Percentiles rank a stretch among this genome's conserved stretches.
Conservation (phyloP, 2,329 filamentous ascomycete genomes). For the Fusarium graminum region DNA sequence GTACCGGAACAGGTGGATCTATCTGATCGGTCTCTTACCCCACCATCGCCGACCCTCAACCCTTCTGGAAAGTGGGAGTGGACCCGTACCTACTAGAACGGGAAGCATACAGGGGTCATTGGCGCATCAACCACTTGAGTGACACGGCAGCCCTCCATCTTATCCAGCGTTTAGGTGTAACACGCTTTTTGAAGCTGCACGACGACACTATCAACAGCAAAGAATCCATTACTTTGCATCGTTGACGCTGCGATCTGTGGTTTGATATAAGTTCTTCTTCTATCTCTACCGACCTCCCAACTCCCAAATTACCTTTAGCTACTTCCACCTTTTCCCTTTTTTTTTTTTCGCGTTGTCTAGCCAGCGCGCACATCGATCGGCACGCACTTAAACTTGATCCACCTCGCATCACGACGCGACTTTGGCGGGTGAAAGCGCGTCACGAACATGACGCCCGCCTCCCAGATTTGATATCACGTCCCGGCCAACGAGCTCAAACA, state of each 20-base stretch:
- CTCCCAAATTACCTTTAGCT: neutral
- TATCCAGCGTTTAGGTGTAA: constrained; percentile 18
- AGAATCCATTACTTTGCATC: constrained; percentile 7
- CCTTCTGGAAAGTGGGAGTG: constrained; percentile 18
- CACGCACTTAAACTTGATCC: constrained; percentile 45
- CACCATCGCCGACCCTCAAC: constrained; percentile 1
- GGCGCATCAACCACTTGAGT: constrained; percentile 39
- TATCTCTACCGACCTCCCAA: neutral
- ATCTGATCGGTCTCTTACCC: neutral
- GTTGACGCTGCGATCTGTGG: constrained; percentile 5
- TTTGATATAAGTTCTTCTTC: constrained; percentile 11
- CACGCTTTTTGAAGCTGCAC: constrained; percentile 27
- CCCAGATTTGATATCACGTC: constrained; percentile 51
- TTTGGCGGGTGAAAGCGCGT: constrained; percentile 51
- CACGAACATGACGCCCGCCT: constrained; percentile 58
- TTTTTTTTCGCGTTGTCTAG: constrained; percentile 30
- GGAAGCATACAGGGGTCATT: constrained; percentile 25
- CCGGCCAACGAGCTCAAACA: constrained; percentile 42
- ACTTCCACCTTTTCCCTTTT: constrained; percentile 4
- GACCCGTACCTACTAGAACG: constrained; percentile 36
- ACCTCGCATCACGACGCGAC: constrained; percentile 52
- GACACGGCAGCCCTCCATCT: constrained; percentile 42
- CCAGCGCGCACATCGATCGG: constrained; percentile 35
- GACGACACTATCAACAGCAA: constrained; percentile 17
- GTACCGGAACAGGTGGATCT: constrained; percentile 27